These are phyloP conservation scores for Aspergillus terreus DNA, from an alignment of 2,329 filamentous ascomycete genomes.

Conservation along the genomic window DNA sequence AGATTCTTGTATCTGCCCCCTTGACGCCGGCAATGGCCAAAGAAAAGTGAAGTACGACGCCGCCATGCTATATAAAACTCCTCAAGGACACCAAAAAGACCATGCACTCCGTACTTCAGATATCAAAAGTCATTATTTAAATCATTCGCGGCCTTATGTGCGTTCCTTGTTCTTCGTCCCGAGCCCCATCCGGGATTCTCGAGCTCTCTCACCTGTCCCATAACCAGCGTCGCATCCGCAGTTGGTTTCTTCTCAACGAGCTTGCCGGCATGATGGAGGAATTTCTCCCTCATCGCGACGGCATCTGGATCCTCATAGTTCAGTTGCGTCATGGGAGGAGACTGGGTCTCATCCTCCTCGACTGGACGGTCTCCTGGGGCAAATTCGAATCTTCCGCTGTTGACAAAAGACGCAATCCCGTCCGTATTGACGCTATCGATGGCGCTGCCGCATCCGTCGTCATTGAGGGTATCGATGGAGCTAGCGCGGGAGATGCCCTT, in stretches of 20 bases:
- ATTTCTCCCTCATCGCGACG: constrained; percentile 54
- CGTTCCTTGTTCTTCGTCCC: constrained; percentile 33
- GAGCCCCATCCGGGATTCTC: constrained; percentile 33
- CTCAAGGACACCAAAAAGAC: not conserved
- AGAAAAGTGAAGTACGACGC: not conserved
- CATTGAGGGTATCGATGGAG: constrained; percentile 49
- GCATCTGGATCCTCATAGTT: constrained; percentile 51
- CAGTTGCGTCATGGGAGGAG: constrained; percentile 44
- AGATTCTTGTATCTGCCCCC: too few species aligned
- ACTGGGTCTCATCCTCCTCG: constrained; percentile 30
- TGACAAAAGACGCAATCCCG: constrained; percentile 29
- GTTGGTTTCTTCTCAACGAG: constrained; percentile 32
- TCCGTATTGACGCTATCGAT: constrained; percentile 28
- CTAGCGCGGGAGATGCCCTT: constrained; percentile 41
- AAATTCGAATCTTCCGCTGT: constrained; percentile 31
- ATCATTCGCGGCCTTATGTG: constrained; percentile 20
- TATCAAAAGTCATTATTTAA: constrained; percentile 6
- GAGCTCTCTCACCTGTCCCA: constrained; percentile 31
- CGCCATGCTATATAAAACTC: not conserved
- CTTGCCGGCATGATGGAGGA: constrained; percentile 45
- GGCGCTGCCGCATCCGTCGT: constrained; percentile 37
- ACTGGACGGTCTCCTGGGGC: constrained; percentile 17
- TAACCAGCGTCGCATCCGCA: constrained; percentile 14
- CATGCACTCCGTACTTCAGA: not conserved
- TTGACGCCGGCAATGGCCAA: too few species aligned